Evolutionary conservation across 331 rosid genomes (phyloP).

Genomic region (Malus hybrid): DNA sequence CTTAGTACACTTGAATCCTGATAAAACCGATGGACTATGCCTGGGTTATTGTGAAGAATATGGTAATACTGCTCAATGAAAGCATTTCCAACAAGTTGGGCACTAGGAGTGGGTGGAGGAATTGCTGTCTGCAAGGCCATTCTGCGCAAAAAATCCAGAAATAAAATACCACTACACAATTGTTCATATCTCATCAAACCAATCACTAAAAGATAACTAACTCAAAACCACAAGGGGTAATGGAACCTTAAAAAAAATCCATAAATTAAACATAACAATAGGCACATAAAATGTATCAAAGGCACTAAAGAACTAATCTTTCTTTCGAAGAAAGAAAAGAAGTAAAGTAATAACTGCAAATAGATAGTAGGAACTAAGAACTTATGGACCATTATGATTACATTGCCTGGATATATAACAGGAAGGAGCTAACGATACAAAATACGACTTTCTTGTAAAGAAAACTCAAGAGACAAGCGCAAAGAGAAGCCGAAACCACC

Average conservation of each 20-base stretch:
- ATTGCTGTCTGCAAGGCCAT: constrained; percentile 49
- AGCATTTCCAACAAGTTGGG: constrained; percentile 89
- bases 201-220: background rate
- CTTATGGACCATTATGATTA: background rate
- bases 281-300: background rate
- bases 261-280: background rate
- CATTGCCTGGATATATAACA: background rate
- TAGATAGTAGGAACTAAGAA: background rate
- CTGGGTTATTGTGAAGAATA: constrained; percentile 84
- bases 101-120: constrained; percentile 29
- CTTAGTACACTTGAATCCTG: constrained; percentile 81
- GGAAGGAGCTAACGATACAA: background rate
- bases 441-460: background rate
- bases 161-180: constrained; percentile 14
- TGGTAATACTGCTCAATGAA: constrained; percentile 94
- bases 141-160: constrained; percentile 24
- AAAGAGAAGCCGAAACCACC: background rate
- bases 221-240: background rate
- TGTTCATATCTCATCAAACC: constrained; percentile 2
- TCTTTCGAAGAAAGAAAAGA: background rate
- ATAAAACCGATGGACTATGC: constrained; percentile 79
- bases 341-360: background rate
- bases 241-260: background rate
- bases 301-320: background rate
- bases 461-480: background rate